Base-by-base conservation (phyloP, 371 early-diverging fungal genomes). In the Smittium culicis region DNA sequence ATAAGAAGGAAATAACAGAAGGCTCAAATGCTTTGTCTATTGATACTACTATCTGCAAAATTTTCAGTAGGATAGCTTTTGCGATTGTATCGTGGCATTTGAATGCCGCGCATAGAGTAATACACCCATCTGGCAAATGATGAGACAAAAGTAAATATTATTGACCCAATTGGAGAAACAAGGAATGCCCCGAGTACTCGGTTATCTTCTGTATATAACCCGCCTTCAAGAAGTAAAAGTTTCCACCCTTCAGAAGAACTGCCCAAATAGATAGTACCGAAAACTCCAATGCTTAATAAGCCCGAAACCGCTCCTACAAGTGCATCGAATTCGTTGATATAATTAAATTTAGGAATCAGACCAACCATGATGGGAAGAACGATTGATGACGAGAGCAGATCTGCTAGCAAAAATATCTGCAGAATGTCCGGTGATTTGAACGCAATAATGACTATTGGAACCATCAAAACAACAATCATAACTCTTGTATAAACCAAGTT, bases 151-250 rank as follows among this genome's bases (percentile, higher is more conserved):
- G 70, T 72, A 34, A 73, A 70, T 14, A 79, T 71, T 14, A 72
- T 55, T 0, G 79, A 78, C 2, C 72, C 75, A 1, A 79, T 35
- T 16, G 79, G 79, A n/a, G 79, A 78, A 45, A 73, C 69, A 30
- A 78, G 68, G 60, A 79, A 79, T 1, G 79, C 79, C 17, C 79
- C 79, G 34, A 79, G 66, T 3, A 79, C 79, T 24, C 77, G 69
- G 66, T 75, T 71, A 56, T 79, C 79, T 0, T 67, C 57, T 2
- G 72, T 74, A 57, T 79, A 79, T 20, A 79, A 72, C 8, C 79
- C 79, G 34, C 71, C 74, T 24, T 68, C 58, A 2, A 79, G 65
- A 27, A 73, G 55, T 56, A 79, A 65, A n/a, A 79, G 67, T 16
- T 69, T 68, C 77, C 77, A 71, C 59, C 79, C 79, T 25, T 71